These are phyloP conservation scores for Penicillium robsamsonii DNA, from an alignment of 495 filamentous ascomycete genomes.

Conservation along the genomic window DNA sequence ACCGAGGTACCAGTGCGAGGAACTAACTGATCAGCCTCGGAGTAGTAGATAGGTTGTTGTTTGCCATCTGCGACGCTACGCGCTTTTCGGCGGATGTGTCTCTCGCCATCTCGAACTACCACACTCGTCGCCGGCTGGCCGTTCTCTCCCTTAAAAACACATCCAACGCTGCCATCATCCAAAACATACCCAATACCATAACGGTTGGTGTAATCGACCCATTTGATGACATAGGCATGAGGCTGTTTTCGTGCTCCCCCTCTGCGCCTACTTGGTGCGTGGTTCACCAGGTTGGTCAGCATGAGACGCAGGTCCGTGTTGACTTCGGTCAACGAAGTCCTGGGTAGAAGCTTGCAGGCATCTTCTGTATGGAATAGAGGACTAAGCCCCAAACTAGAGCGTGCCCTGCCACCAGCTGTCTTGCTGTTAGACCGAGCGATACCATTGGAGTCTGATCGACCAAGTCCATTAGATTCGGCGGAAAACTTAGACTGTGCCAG, in stretches of 20 bases:
- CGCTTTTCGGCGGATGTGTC: conserved; percentile 48
- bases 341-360: conserved; percentile 35
- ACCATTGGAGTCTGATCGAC: conserved; percentile 18
- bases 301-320: conserved; percentile 43
- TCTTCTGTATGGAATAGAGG: conserved; percentile 43
- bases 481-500: conserved; percentile 6
- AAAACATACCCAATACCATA: conserved; percentile 85
- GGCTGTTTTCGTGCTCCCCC: conserved; percentile 33
- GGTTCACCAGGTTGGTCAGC: conserved; percentile 40
- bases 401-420: conserved; percentile 30
- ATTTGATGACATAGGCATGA: conserved; percentile 69
- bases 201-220: conserved; percentile 94
- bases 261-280: conserved; percentile 36
- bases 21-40: conserved; percentile 62
- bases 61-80: conserved; percentile 56
- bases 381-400: conserved; percentile 40
- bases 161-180: conserved; percentile 79
- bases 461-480: background rate
- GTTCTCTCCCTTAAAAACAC: conserved; percentile 68
- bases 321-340: conserved; percentile 42
- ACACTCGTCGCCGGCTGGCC: conserved; percentile 62
- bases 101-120: conserved; percentile 62
- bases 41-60: conserved; percentile 51
- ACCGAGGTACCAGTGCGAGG: conserved; percentile 62
- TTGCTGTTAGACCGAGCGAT: conserved; percentile 36